phyloP scores from a whole-genome alignment of 768 basidiomycete genomes.

The Boletus rufocinnamomeus region DNA sequence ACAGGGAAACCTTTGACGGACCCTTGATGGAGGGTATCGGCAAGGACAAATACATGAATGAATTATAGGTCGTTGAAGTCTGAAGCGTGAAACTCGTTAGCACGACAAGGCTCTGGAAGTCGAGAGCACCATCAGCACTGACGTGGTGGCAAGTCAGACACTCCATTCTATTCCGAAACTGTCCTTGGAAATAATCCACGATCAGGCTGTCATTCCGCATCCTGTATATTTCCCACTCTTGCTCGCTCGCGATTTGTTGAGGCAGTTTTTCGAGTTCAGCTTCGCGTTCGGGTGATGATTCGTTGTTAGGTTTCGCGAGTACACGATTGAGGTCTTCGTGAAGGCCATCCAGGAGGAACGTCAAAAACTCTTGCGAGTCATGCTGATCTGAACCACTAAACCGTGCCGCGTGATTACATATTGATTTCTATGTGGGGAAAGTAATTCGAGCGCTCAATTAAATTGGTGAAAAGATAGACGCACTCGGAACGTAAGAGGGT shows the following conservation, averaged over 20 bases:
- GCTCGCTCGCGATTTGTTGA: constrained; percentile 83
- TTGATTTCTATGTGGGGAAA: constrained; percentile 50
- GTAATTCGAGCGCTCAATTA: constrained; percentile 1
- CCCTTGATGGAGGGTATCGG: constrained; percentile 75
- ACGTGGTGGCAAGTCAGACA: constrained; percentile 92
- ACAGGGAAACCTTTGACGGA: constrained; percentile 62
- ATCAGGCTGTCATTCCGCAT: constrained; percentile 90
- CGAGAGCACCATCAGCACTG: constrained; percentile 18
- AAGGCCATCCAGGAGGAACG: constrained; percentile 88
- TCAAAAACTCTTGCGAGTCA: constrained; percentile 96
- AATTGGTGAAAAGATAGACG: constrained; percentile 34
- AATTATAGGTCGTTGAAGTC: constrained; percentile 97
- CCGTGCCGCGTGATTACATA: constrained; percentile 61
- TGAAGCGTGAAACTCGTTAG: constrained; percentile 35
- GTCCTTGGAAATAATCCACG: constrained; percentile 97
- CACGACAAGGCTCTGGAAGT: constrained; percentile 5
- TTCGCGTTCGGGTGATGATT: constrained; percentile 77
- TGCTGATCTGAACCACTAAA: constrained; percentile 91
- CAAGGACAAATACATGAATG: constrained; percentile 92
- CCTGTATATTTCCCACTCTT: constrained; percentile 91
- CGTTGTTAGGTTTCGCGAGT: constrained; percentile 64
- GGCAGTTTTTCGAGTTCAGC: constrained; percentile 86
- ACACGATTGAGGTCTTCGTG: constrained; percentile 89
- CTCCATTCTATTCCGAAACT: constrained; percentile 86
- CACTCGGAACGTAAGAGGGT: constrained; percentile 84